Evolutionary conservation across 805 yeast species (phyloP).

Genomic region (Myxozyma neotropica): DNA sequence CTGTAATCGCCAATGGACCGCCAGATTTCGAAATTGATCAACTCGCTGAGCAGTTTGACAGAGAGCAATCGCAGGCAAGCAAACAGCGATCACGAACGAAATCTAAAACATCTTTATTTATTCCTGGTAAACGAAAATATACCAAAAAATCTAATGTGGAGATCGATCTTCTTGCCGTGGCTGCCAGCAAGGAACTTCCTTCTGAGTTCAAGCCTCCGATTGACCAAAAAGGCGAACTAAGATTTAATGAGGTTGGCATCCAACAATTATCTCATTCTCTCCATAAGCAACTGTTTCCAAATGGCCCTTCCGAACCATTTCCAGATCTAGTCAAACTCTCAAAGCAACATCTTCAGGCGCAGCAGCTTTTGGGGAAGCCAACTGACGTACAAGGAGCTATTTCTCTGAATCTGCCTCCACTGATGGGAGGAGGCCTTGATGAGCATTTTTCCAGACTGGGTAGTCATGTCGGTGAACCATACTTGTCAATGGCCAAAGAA

Average conservation of each 20-base stretch:
- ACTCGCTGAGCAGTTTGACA: conserved; percentile 3
- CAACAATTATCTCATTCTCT: conserved; percentile 67
- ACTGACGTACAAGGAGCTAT: conserved; percentile 67
- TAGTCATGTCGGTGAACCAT: conserved; percentile 58
- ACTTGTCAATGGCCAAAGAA: conserved; percentile 53
- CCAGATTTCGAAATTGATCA: background rate
- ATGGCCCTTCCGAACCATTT: conserved; percentile 38
- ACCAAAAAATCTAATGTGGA: conserved; percentile 5
- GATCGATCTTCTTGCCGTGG: conserved; percentile 2
- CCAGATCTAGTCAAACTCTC: conserved; percentile 55
- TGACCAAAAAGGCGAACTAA: conserved; percentile 24
- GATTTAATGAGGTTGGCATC: conserved; percentile 77
- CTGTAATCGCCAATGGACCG: background rate
- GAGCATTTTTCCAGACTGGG: conserved; percentile 83
- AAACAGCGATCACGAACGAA: background rate
- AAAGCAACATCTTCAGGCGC: conserved; percentile 57
- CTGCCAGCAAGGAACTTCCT: background rate
- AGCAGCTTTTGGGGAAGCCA: conserved; percentile 73
- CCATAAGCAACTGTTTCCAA: conserved; percentile 65
- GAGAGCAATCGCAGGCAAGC: background rate
- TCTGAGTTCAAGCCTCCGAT: conserved; percentile 6
- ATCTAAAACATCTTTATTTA: background rate
- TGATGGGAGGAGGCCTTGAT: conserved; percentile 74
- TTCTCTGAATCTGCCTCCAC: conserved; percentile 59
- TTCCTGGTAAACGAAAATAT: background rate